phyloP scores from a whole-genome alignment of 768 basidiomycete genomes.

The Ramaria sp. region DNA sequence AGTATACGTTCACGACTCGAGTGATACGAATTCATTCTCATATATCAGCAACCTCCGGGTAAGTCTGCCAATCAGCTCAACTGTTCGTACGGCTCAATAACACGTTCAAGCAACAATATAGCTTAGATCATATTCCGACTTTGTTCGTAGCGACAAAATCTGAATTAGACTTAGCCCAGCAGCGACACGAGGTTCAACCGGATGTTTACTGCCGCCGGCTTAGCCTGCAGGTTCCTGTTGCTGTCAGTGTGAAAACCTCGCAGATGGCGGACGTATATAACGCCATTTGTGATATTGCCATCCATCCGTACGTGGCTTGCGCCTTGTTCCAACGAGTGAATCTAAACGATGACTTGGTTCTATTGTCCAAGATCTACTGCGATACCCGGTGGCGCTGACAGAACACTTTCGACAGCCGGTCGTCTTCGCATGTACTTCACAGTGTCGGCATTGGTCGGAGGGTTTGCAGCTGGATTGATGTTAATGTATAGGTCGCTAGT shows the following conservation, averaged over 20 bases:
- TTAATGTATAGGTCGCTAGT: slow-evolving; percentile 59
- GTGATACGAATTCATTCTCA: slow-evolving; percentile 97
- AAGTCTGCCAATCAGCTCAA: slow-evolving; percentile 17
- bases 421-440: slow-evolving; percentile 64
- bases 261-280: slow-evolving; percentile 84
- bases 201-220: slow-evolving; percentile 91
- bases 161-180: slow-evolving; percentile 91
- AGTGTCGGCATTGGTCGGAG: slow-evolving; percentile 62
- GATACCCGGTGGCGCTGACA: slow-evolving; percentile 78
- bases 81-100: not conserved
- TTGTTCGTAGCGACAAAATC: slow-evolving; percentile 99
- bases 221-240: slow-evolving; percentile 85
- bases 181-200: slow-evolving; percentile 97
- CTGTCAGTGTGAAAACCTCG: slow-evolving; percentile 81
- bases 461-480: slow-evolving; percentile 59
- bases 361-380: slow-evolving; percentile 36
- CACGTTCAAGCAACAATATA: slow-evolving; percentile 82
- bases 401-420: slow-evolving; percentile 57
- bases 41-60: slow-evolving; percentile 96
- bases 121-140: slow-evolving; percentile 87
- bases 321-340: slow-evolving; percentile 4
- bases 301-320: slow-evolving; percentile 64
- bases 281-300: slow-evolving; percentile 71
- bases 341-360: slow-evolving; percentile 7
- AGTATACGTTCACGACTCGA: slow-evolving; percentile 93